Conservation (phyloP, 2,329 filamentous ascomycete species). For the Alternaria metachromatica region DNA sequence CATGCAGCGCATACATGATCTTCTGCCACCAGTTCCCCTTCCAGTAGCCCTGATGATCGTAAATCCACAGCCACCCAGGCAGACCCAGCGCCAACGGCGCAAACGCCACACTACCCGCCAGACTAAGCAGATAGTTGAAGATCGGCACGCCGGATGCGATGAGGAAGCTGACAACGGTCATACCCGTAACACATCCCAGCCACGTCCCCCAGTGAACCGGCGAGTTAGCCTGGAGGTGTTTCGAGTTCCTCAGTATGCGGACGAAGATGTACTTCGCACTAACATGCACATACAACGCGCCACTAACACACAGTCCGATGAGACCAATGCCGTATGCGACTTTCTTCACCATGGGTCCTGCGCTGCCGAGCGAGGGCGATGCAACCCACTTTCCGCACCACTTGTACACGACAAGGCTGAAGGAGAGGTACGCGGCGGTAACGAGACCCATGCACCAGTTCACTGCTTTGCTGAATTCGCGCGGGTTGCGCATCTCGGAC, state of each 20-base stretch:
- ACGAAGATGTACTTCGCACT: slow-evolving; percentile 65
- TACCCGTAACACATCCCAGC: slow-evolving; percentile 54
- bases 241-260: slow-evolving; percentile 59
- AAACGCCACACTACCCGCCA: slow-evolving; percentile 60
- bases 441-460: slow-evolving; percentile 66
- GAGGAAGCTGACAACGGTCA: slow-evolving; percentile 57
- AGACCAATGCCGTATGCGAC: slow-evolving; percentile 66
- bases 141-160: slow-evolving; percentile 63
- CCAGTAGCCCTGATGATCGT: slow-evolving; percentile 55
- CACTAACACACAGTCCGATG: slow-evolving; percentile 61
- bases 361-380: slow-evolving; percentile 66
- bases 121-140: slow-evolving; percentile 60
- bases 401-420: slow-evolving; percentile 66
- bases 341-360: slow-evolving; percentile 66
- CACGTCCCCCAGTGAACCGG: slow-evolving; percentile 65
- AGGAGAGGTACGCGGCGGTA: slow-evolving; percentile 63
- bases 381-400: slow-evolving; percentile 70
- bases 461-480: slow-evolving; percentile 66
- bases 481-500: slow-evolving; percentile 67
- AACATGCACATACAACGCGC: slow-evolving; percentile 57
- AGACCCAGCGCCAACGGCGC: slow-evolving; percentile 58
- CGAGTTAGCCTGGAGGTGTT: slow-evolving; percentile 61
- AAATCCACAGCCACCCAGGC: slow-evolving; percentile 60
- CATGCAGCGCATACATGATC: slow-evolving; percentile 51
- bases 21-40: slow-evolving; percentile 46